Evolutionary conservation across 2,329 filamentous ascomycete species (phyloP).

Genomic region (Botrytis medusae): DNA sequence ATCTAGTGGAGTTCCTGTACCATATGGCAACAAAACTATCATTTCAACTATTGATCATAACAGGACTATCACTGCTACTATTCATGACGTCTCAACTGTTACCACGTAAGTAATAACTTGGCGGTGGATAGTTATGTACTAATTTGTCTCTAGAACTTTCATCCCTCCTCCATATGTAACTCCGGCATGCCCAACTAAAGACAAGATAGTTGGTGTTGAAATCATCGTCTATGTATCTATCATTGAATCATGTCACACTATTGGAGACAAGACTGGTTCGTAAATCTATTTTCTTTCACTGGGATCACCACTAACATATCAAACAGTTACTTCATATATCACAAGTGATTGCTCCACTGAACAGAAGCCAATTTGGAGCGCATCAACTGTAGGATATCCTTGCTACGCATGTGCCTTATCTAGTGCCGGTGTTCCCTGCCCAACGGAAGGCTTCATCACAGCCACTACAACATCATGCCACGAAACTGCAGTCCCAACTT

Average conservation of each 20-base stretch:
- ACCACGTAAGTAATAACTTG: constrained; percentile 16
- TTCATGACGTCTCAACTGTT: constrained; percentile 18
- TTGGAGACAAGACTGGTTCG: constrained; percentile 21
- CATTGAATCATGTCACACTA: constrained; percentile 35
- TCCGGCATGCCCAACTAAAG: constrained; percentile 21
- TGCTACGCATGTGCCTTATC: constrained; percentile 27
- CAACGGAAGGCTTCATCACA: constrained; percentile 22
- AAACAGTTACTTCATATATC: constrained; percentile 24
- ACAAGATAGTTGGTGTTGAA: constrained; percentile 39
- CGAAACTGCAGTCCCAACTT: constrained; percentile 17
- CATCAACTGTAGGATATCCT: constrained; percentile 24
- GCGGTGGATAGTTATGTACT: background rate
- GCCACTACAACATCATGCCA: constrained; percentile 25
- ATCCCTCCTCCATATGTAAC: constrained; percentile 28
- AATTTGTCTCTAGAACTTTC: constrained; percentile 21
- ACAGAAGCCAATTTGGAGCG: constrained; percentile 26
- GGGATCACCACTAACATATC: constrained; percentile 6
- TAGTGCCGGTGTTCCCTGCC: constrained; percentile 20
- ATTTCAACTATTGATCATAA: constrained; percentile 22
- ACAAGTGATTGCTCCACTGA: constrained; percentile 24
- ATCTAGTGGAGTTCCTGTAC: constrained; percentile 6
- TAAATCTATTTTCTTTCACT: background rate
- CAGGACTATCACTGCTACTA: constrained; percentile 15
- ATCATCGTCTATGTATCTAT: constrained; percentile 39
- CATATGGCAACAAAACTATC: constrained; percentile 24